Evolutionary conservation across 495 filamentous ascomycete genomes (phyloP), one percentile per base, ranked within the genome.

Genomic region (Penicillium arizonense): DNA sequence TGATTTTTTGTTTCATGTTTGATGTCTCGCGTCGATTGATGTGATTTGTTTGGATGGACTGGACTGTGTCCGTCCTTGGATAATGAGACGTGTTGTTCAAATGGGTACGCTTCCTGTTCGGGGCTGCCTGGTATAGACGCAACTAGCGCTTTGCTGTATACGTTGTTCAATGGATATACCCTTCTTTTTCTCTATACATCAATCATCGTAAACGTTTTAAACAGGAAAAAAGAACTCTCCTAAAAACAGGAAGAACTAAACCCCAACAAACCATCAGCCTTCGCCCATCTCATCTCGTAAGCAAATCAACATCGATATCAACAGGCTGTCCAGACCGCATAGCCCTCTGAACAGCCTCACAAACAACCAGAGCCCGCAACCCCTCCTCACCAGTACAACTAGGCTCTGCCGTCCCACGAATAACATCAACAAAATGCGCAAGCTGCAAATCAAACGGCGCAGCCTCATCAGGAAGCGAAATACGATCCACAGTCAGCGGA

Each of bases 381-480:
- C 73, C 73, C 43, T 71, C 70, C 32, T 80, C 78, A 2, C 70
- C 75, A 6, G 65, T 70, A 58, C 82, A 70, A 46, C 69, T 76
- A 8, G 70, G 73, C 48, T 67, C 56, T 46, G 71, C 75, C 32
- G 63, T 57, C 0, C 75, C 75, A 24, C 58, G 62, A 4, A 84
- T 57, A 12, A 84, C 76, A 50, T 73, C 72, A 9, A 84, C 77
- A 50, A 85, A 79, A 66, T 86, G 78, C 43, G 65, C 63, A 9
- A 85, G 50, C 62, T 85, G 82, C 51, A 73, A 44, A 65, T 82
- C 78, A 67, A 84, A 82, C 34, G 79, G 80, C 26, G 67, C 61
- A 36, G 57, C 61, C 12, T 71, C 64, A 24, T 80, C 67, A 24
- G 70, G 67, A 5, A 79, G 26, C 21, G 52, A 52, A 47, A 73